A percentile compares a stretch with the other conserved stretches of the same genome.
These are phyloP conservation scores for Adansonia madagascariensis DNA, from an alignment of 441 rosid species.

Conservation along the genomic window DNA sequence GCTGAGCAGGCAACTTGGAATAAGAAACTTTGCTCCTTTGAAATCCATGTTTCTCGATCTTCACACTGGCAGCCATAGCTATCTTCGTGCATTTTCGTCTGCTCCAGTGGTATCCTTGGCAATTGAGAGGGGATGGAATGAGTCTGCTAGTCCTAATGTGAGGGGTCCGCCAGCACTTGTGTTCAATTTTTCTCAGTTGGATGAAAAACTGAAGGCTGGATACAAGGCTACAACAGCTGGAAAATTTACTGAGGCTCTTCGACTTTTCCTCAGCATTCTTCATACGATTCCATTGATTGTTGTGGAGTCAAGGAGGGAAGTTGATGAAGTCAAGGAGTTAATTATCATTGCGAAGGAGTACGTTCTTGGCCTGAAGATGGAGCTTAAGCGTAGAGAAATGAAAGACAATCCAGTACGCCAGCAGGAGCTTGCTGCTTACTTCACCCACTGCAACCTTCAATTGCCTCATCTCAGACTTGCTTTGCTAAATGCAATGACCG, in stretches of 20 bases:
- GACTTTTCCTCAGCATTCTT: conserved; percentile 66
- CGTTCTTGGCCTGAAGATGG: conserved; percentile 77
- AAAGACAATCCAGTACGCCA: conserved; percentile 67
- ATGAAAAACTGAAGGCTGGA: conserved; percentile 80
- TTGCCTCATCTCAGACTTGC: conserved; percentile 77
- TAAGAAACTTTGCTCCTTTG: conserved; percentile 67
- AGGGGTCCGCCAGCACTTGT: conserved; percentile 76
- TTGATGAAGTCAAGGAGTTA: conserved; percentile 88
- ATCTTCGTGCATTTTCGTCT: conserved; percentile 67
- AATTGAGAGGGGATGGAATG: conserved; percentile 77
- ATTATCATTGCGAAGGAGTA: conserved; percentile 78
- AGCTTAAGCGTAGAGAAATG: conserved; percentile 69
- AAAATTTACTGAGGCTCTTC: conserved; percentile 70
- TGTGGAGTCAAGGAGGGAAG: conserved; percentile 90
- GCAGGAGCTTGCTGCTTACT: conserved; percentile 90
- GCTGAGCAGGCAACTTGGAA: conserved; percentile 83
- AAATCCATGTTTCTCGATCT: conserved; percentile 77
- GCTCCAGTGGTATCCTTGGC: conserved; percentile 74
- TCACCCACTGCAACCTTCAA: conserved; percentile 86
- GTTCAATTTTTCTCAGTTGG: conserved; percentile 67
- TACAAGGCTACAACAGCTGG: conserved; percentile 82
- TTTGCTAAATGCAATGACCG: conserved; percentile 64
- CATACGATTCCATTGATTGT: conserved; percentile 85
- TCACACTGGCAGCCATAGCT: conserved; percentile 70
- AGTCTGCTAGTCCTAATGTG: conserved; percentile 72